Base-by-base conservation (phyloP, 78 protist species). In the Dictyostelium intermedium region DNA sequence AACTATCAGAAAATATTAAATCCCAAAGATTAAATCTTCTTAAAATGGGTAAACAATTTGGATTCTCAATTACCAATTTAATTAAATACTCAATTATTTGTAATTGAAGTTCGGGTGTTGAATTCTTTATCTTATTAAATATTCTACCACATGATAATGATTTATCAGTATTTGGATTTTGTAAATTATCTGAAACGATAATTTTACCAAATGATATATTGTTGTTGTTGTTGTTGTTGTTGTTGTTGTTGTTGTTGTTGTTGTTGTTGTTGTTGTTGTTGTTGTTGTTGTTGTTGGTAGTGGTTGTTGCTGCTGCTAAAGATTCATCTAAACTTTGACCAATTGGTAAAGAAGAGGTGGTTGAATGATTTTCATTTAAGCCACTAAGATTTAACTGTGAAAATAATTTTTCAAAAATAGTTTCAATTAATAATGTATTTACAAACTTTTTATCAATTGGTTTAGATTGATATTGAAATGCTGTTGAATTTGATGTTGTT, bases 61-160 rank as follows among this genome's bases (percentile, higher is more conserved):
- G 6, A 34, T 47, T 35, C 61, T 89, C 94, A 0, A 74, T 30
- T 2, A 80, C 45, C 8, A 89, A 30, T 69, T 89, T 89, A 6
- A 45, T 79, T 6, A 89, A 20, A 47, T 80, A 89, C 50, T 89
- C 87, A 37, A 89, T 37, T 5, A 89, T 74, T 27, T 63, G 66
- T 16, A 89, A 34, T 69, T 89, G 94, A 30, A 89, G 34, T 30
- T 89, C 94, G 47, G 94, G 94, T 61, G 45, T 63, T 32, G 30
- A 9, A 16, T 76, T 74, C 45, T 76, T 76, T 61, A 56, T 72
- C 14, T 66, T 66, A 20, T 41, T 35, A 41, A 83, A 32, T 39
- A 66, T 83, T 80, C 18, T 72, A 72, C 79, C 45, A 34, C n/a
- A 13, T 18, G 79, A 72, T 72, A 72, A 72, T 13, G 79, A 34